Percentiles rank a stretch among this genome's conserved stretches.
Evolutionary conservation across 257 asterid genomes (phyloP).

Genomic region (Solanum pimpinellifolium): DNA sequence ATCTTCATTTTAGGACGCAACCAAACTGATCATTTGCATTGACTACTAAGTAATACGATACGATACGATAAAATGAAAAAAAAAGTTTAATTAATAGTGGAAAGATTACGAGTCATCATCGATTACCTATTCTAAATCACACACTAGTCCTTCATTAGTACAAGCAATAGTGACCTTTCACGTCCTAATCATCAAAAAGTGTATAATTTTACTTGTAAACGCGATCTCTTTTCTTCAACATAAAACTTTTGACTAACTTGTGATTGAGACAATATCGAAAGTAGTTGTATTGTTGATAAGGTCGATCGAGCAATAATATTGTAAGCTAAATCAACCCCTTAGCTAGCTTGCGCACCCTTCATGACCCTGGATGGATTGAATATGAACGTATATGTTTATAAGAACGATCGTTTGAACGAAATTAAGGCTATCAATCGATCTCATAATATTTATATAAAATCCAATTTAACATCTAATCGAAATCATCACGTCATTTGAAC

Average conservation of each 20-base stretch:
- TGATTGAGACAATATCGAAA: background rate
- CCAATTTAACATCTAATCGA: background rate
- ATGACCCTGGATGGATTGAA: background rate
- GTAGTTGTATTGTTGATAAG: background rate
- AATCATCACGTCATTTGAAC: background rate
- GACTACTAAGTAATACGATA: background rate
- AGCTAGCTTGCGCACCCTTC: background rate
- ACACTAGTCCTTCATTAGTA: background rate
- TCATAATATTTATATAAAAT: background rate
- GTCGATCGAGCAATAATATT: background rate
- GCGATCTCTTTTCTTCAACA: background rate
- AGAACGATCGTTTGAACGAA: background rate
- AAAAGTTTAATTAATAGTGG: background rate
- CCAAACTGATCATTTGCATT: background rate
- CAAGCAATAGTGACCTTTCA: background rate
- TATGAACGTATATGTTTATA: background rate
- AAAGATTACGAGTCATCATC: background rate
- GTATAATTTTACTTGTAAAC: background rate
- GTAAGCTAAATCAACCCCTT: background rate
- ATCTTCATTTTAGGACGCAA: background rate
- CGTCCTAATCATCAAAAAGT: background rate
- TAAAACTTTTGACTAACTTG: background rate
- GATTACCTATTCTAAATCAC: background rate
- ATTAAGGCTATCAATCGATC: background rate
- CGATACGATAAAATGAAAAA: background rate